Evolutionary conservation across 2,329 filamentous ascomycete genomes (phyloP).

Genomic region (Cladosporium velox): DNA sequence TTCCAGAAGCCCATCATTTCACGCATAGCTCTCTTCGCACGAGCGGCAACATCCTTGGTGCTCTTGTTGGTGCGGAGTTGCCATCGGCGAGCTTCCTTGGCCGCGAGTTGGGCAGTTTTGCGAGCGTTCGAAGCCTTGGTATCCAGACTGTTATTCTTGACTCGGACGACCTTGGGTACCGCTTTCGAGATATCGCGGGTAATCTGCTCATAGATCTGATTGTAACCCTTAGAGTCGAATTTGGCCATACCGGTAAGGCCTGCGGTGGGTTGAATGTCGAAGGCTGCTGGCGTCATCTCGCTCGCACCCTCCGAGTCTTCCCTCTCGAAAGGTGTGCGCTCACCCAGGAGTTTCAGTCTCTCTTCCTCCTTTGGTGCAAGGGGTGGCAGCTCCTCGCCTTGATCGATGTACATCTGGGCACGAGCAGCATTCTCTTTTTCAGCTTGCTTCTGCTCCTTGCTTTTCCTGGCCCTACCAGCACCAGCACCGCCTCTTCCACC

Average conservation of each 20-base stretch:
- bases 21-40: slow-evolving; percentile 96
- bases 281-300: slow-evolving; percentile 51
- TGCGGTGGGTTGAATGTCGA: slow-evolving; percentile 35
- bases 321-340: slow-evolving; percentile 37
- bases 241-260: slow-evolving; percentile 38
- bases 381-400: slow-evolving; percentile 69
- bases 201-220: slow-evolving; percentile 96
- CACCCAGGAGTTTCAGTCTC: slow-evolving; percentile 33
- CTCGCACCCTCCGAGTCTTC: slow-evolving; percentile 53
- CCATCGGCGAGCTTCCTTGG: slow-evolving; percentile 96
- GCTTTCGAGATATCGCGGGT: slow-evolving; percentile 93
- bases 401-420: slow-evolving; percentile 80
- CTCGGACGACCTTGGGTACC: slow-evolving; percentile 85
- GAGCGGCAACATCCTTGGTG: slow-evolving; percentile 93
- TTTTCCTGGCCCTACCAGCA: slow-evolving; percentile 76
- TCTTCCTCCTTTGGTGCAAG: slow-evolving; percentile 62
- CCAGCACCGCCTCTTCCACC: slow-evolving; percentile 33
- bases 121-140: slow-evolving; percentile 94
- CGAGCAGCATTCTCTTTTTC: slow-evolving; percentile 78
- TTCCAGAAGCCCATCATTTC: slow-evolving; percentile 99
- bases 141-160: slow-evolving; percentile 81
- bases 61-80: slow-evolving; percentile 98
- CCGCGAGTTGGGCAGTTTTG: slow-evolving; percentile 94
- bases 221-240: slow-evolving; percentile 64
- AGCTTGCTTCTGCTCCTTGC: slow-evolving; percentile 70